Base-by-base conservation (phyloP, 2,329 filamentous ascomycete genomes). In the Cladorrhinum sp. region DNA sequence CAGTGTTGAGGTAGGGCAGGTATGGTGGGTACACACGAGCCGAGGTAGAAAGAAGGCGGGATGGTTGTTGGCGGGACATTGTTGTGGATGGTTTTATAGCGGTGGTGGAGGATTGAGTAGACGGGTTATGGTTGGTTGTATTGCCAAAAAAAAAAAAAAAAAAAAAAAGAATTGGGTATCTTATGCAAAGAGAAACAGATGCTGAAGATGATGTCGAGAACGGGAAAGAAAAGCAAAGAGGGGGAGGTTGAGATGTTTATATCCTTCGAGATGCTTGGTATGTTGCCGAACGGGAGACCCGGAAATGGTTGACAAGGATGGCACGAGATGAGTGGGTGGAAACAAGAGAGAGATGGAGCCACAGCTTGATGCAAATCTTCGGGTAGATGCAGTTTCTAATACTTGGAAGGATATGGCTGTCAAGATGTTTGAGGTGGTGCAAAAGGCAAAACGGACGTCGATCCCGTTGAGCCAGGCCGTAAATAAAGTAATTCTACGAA, bases 21-120 rank as follows among this genome's bases (percentile, higher is more conserved):
- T 71, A 69, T 20, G 65, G 65, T 3, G 72, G 72, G 62, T 73
- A 67, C 1, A 74, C 72, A 55, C 72, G 71, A 16, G 72, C 70
- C 20, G 65, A 67, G 61, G 67, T 71, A 30, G 63, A 64, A 58
- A 69, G 56, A 56, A 58, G 61, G 16, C 62, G 57, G n/a, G 61
- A 54, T 54, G 46, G 23, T 21, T 61, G 53, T 18, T 57, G 39
- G 14, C 36, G 39, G 23, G 53, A 21, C 53, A 55, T 55, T 57
- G 23, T 46, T 49, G 39, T 9, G 6, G 21, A 28, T 26, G 23
- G 12, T 46, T 33, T 20, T 55, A 55, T 33, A 46, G 53, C 24
- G 20, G 21, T 36, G 18, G 28, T 55, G 14, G 36, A 7, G 14
- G 36, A 7, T 50, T 18, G 42, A 23, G 16, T 28, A 9, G 16